Base-by-base conservation (phyloP, 805 yeast species). In the Danielozyma ontarioensis region DNA sequence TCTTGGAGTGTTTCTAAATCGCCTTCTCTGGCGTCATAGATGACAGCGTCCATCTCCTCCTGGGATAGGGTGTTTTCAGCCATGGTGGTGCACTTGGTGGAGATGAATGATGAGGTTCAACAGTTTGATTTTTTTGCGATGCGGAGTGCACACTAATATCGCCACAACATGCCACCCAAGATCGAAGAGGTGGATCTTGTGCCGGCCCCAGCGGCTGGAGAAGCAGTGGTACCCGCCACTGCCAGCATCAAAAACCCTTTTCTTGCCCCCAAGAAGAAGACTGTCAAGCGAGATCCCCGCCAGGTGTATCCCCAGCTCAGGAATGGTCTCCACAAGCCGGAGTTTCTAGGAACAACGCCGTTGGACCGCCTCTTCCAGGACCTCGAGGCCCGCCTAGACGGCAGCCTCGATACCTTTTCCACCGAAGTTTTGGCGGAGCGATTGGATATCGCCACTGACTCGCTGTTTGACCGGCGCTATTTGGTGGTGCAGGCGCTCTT, bases 11-110 rank as follows among this genome's bases (percentile, higher is more conserved):
- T 73, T 28, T 82, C 95, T 28, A 87, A 57, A 47, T 90, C 97
- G 5, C 97, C 97, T 21, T 71, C 79, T 54, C 99, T 76, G 27
- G 96, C 86, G 48, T 86, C 95, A 36, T 78, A 79, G 30, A 88
- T 70, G 35, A 89, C 75, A 32, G 83, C 80, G 42, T 85, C 96
- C 64, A 78, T 79, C 46, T 88, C 95, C 44, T 88, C 96, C 52
- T 78, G 84, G 4, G 71, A 56, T 23, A 75, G 60, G 17, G 46
- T 40, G 13, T 43, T 44, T 14, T 32, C 46, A 28, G 48, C 35
- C 50, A 46, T 46, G 18, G 27, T 18, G 16, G 8, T 6, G 13
- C 13, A 22, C 5, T 16, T 18, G 16, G 11, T 5, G 13, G 17
- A 13, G 12, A 28, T 4, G 12, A 16, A 17, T 15, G 10, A 5